phyloP scores from a whole-genome alignment of 164 flowering plant genomes.

The Hamamelis virginiana region DNA sequence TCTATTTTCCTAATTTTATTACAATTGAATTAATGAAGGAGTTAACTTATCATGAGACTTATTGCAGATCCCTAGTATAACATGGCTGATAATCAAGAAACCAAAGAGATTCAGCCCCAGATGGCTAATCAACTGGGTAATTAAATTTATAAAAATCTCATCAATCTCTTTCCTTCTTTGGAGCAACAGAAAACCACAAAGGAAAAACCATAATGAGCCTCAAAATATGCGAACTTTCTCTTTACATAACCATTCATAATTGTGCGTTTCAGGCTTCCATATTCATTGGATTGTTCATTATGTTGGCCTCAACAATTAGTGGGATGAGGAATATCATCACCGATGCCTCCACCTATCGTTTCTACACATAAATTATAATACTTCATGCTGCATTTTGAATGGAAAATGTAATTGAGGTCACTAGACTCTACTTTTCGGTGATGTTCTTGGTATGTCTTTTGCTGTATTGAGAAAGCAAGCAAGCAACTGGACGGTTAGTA shows the following conservation, averaged over 20 bases:
- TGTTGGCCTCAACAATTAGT: conserved; percentile 81
- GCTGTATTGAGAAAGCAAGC: neutral
- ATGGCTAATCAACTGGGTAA: conserved; percentile 89
- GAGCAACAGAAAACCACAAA: no score
- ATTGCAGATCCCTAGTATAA: conserved; percentile 72
- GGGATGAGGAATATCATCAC: conserved; percentile 70
- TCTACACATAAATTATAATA: conserved; percentile 39
- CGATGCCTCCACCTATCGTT: conserved; percentile 72
- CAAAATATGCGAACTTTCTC: no score
- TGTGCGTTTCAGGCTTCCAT: conserved; percentile 53
- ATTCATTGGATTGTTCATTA: conserved; percentile 67
- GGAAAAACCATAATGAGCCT: no score
- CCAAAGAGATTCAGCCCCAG: conserved; percentile 66
- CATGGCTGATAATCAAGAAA: conserved; percentile 75
- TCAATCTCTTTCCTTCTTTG: no score
- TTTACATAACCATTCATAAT: neutral
- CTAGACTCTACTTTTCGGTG: neutral
- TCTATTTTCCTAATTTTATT: neutral
- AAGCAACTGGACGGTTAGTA: no score
- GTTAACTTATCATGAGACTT: no score
- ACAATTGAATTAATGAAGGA: no score
- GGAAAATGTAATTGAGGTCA: neutral
- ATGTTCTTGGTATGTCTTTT: neutral
- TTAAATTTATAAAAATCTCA: no score
- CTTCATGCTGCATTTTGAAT: neutral